phyloP scores from a whole-genome alignment of 2,329 filamentous ascomycete species.

The Ascochyta fabae region DNA sequence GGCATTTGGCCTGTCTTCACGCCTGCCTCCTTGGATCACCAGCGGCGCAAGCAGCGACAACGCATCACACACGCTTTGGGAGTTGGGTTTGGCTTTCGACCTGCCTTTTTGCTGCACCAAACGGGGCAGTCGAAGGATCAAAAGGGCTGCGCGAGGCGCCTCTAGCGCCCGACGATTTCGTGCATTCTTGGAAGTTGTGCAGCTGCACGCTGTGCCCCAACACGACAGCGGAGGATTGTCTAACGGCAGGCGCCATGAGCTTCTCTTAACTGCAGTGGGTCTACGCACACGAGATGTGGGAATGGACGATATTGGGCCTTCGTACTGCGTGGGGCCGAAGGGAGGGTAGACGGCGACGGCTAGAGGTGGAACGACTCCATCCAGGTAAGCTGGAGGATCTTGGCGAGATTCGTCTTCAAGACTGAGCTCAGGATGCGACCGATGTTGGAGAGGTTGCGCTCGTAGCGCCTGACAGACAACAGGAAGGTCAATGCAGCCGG shows the following conservation, averaged over 20 bases:
- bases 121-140: constrained; percentile 31
- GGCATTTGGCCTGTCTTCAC: constrained; percentile 10
- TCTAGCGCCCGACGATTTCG: constrained; percentile 34
- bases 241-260: constrained; percentile 29
- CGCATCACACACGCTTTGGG: constrained; percentile 12
- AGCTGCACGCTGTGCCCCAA: constrained; percentile 26
- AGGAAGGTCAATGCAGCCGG: background rate
- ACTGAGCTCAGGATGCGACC: background rate
- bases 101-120: constrained; percentile 24
- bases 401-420: background rate
- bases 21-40: background rate
- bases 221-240: constrained; percentile 31
- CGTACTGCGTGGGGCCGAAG: background rate
- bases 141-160: constrained; percentile 34
- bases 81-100: constrained; percentile 29
- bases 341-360: constrained; percentile 6
- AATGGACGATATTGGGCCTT: constrained; percentile 13
- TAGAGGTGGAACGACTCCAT: constrained; percentile 30
- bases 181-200: constrained; percentile 21
- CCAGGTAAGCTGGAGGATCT: background rate
- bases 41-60: background rate
- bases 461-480: background rate
- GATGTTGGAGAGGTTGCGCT: constrained; percentile 3
- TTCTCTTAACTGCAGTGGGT: constrained; percentile 19
- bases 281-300: constrained; percentile 22